Base-by-base conservation (phyloP, 2,329 filamentous ascomycete genomes). In the Pseudogymnoascus sp. region DNA sequence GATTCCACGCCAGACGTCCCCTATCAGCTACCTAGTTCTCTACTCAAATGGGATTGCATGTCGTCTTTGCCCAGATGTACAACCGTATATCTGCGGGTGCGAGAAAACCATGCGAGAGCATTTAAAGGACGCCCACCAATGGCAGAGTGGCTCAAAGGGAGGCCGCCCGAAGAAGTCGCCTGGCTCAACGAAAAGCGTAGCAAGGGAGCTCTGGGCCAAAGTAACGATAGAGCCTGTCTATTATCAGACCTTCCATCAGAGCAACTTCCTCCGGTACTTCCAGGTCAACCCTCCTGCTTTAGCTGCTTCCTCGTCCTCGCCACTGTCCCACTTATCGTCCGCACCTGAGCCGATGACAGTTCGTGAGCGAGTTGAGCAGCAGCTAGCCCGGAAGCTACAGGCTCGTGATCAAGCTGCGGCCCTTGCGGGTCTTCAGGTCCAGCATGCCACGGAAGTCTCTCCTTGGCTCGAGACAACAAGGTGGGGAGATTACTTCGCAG, bases 391-490 rank as follows among this genome's bases (percentile, higher is more conserved):
- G 33, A 35, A 35, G 37, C 37, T 16, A 16, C 14, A 38, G 14
- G 37, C 37, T n/a, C 14, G 37, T 38, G 37, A 38, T 38, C 26
- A 31, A 29, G 21, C 16, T 14, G 19, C 62, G 31, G 55, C 62
- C 33, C 33, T 35, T 35, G 10, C 10, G 10, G 33, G 11, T 35
- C 33, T 35, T 35, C 10, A 35, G 11, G 33, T 12, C 33, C 10
- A 35, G 33, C 33, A 35, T 12, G 33, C 33, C 33, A 35, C 33
- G 10, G 29, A 62, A 52, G 33, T 35, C 10, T 12, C 33, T 37
- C 61, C 35, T 12, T 64, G 26, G 63, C 52, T 64, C 4, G 16
- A 64, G 19, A 52, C 29, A 14, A 64, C 60, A 8, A 19, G 62
- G 45, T 64, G 37, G 61, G 26, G 29, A 4, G 26, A 55, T 12